Conservation (phyloP, 1,284 basidiomycete species). For the Ceratobasidium theobromae region DNA sequence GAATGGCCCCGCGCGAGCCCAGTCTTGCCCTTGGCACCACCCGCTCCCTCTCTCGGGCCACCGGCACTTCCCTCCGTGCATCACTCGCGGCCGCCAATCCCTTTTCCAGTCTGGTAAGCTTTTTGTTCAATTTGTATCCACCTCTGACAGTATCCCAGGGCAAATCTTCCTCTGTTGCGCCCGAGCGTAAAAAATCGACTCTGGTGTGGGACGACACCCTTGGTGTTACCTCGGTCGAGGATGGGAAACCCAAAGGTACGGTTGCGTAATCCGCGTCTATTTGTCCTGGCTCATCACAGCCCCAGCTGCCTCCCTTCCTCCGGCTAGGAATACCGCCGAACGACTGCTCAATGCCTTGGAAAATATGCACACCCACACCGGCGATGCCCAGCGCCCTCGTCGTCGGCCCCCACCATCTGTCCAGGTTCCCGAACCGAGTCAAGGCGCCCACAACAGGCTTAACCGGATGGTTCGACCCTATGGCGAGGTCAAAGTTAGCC, state of each 20-base stretch:
- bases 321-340: conserved; percentile 23
- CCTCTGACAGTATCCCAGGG: background rate
- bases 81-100: conserved; percentile 23
- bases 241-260: background rate
- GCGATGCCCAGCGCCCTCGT: conserved; percentile 27
- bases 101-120: conserved; percentile 12
- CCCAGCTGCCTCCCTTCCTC: conserved; percentile 2
- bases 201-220: conserved; percentile 18
- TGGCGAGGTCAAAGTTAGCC: conserved; percentile 43
- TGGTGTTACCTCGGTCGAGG: conserved; percentile 7
- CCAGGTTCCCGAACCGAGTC: conserved; percentile 13
- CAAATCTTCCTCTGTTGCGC: conserved; percentile 15
- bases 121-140: background rate
- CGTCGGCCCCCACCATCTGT: conserved; percentile 14
- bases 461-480: conserved; percentile 58
- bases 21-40: background rate
- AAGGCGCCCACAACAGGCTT: conserved; percentile 60
- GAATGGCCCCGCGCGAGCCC: background rate
- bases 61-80: background rate
- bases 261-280: background rate
- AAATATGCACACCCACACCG: conserved; percentile 25
- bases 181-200: conserved; percentile 11
- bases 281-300: background rate
- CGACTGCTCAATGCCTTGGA: conserved; percentile 21
- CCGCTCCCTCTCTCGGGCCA: conserved; percentile 10